phyloP scores from a whole-genome alignment of 306 rosid genomes.

The Delonix regia region DNA sequence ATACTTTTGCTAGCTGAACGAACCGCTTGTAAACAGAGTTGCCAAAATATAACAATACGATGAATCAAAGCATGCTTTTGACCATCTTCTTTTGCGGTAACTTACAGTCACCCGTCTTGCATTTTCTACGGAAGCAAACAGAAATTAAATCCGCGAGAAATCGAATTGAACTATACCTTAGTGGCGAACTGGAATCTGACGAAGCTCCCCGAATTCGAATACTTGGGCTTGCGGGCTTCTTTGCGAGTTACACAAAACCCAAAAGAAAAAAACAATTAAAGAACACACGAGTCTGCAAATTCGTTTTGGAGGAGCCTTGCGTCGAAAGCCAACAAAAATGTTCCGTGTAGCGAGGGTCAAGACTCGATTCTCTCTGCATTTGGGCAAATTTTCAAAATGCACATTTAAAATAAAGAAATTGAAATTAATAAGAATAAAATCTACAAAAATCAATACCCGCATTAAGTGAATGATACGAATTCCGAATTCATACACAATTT shows the following conservation, averaged over 20 bases:
- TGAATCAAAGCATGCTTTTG: background rate
- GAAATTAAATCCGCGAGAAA: background rate
- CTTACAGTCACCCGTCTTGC: constrained; percentile 5
- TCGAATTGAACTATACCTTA: constrained; percentile 6
- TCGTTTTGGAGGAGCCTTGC: background rate
- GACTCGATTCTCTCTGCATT: no score
- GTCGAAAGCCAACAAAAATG: background rate
- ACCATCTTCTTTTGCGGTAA: background rate
- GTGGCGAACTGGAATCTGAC: constrained; percentile 4
- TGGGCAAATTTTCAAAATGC: no score
- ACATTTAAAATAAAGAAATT: no score
- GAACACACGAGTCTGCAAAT: background rate
- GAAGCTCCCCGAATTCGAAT: background rate
- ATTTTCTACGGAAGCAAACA: constrained; percentile 32
- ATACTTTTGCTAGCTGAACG: background rate
- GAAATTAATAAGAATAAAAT: no score
- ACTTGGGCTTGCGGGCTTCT: background rate
- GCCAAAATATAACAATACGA: no score
- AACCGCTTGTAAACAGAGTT: background rate
- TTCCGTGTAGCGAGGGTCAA: background rate
- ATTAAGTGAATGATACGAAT: no score
- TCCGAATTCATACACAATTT: no score
- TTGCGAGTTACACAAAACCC: constrained; percentile 7
- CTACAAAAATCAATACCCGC: no score
- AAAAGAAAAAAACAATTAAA: background rate